phyloP scores from a whole-genome alignment of 345 rosid genomes.

The Bruguiera gymnorhiza region DNA sequence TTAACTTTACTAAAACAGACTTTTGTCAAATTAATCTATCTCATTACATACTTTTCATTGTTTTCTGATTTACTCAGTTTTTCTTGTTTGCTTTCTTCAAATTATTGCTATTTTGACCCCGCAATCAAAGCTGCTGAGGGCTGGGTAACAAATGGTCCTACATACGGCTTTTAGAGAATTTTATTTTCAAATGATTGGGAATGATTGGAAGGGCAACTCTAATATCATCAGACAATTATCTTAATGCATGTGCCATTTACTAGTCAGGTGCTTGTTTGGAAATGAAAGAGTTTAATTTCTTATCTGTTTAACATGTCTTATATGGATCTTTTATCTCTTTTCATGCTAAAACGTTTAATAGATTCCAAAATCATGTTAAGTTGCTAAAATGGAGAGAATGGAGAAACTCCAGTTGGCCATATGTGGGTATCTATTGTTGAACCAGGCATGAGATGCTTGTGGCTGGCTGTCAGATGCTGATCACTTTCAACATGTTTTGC shows the following conservation, averaged over 20 bases:
- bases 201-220: neutral
- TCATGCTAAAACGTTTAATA: no score
- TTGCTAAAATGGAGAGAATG: no score
- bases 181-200: neutral
- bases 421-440: no score
- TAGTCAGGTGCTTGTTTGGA: neutral
- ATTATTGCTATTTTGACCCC: neutral
- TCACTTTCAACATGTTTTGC: no score
- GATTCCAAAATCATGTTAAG: no score
- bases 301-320: neutral
- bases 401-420: no score
- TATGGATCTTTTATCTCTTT: no score
- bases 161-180: neutral
- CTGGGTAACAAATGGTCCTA: neutral
- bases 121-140: neutral
- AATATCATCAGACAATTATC: neutral
- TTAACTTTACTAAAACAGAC: neutral
- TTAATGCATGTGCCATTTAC: neutral
- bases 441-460: no score
- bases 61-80: no score
- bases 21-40: neutral
- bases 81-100: neutral
- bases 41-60: neutral
- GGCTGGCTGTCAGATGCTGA: no score
- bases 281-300: neutral